A percentile compares a stretch with the other conserved stretches of the same genome.
Evolutionary conservation across 2,329 filamentous ascomycete species (phyloP).

Genomic region (Fusarium armeniacum): DNA sequence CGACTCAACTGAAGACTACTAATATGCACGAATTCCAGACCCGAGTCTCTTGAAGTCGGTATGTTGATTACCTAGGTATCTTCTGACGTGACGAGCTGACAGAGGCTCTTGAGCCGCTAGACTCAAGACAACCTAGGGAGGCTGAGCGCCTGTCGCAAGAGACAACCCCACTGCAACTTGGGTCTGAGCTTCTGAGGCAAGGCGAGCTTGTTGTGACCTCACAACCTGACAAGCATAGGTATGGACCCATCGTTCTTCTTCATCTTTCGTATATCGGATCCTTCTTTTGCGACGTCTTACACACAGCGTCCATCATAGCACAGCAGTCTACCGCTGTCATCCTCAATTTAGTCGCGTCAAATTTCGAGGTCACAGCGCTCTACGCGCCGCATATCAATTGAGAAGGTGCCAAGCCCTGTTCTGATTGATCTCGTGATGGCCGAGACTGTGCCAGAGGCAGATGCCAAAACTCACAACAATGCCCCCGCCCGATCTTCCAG

Average conservation of each 20-base stretch:
- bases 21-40: not conserved
- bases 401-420: slow-evolving; percentile 10
- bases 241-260: slow-evolving; percentile 4
- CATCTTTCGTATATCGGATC: slow-evolving; percentile 1
- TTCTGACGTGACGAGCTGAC: slow-evolving; percentile 7
- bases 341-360: not conserved
- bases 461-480: slow-evolving; percentile 9
- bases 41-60: not conserved
- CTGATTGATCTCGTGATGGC: slow-evolving; percentile 16
- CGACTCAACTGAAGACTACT: too few species aligned
- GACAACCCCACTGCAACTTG: slow-evolving; percentile 17
- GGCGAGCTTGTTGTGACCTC: slow-evolving; percentile 26
- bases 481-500: slow-evolving; percentile 37
- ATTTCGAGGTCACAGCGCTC: not conserved
- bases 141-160: slow-evolving; percentile 10
- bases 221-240: not conserved
- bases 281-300: not conserved
- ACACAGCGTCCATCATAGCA: not conserved
- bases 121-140: not conserved
- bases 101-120: not conserved
- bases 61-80: not conserved
- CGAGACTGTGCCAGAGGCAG: slow-evolving; percentile 22
- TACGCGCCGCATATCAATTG: slow-evolving; percentile 6
- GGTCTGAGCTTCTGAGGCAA: not conserved
- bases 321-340: slow-evolving; percentile 2